These are phyloP conservation scores for Penicillium taxi DNA, from an alignment of 495 filamentous ascomycete genomes.

Conservation along the genomic window DNA sequence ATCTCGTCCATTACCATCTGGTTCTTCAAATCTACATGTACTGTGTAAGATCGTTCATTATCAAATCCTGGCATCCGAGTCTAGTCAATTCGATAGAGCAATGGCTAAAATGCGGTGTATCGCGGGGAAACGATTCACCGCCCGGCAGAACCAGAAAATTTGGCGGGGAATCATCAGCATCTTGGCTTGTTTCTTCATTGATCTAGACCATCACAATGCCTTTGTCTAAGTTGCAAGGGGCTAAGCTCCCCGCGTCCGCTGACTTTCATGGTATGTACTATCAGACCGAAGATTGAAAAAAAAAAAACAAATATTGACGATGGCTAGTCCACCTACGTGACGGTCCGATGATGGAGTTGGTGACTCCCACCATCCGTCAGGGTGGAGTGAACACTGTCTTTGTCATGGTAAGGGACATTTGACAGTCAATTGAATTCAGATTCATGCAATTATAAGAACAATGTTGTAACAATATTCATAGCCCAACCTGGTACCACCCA, in stretches of 20 bases:
- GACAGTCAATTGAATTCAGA: not conserved
- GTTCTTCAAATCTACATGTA: too few species aligned
- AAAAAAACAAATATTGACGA: not conserved
- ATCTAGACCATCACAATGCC: constrained; percentile 19
- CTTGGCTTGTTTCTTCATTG: not conserved
- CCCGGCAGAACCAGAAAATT: constrained; percentile 12
- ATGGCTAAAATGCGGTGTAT: not conserved
- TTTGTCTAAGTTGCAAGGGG: constrained; percentile 33
- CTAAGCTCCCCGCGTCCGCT: constrained; percentile 62
- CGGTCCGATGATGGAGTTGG: constrained; percentile 73
- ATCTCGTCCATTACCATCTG: too few species aligned
- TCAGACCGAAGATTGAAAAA: constrained; percentile 6
- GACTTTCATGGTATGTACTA: constrained; percentile 53
- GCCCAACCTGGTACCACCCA: constrained; percentile 67
- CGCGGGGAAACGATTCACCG: constrained; percentile 9
- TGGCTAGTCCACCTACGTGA: constrained; percentile 60
- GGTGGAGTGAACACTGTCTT: constrained; percentile 74
- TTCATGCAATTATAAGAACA: constrained; percentile 5
- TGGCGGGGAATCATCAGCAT: constrained; percentile 8
- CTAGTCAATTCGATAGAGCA: not conserved
- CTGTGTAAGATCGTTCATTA: too few species aligned
- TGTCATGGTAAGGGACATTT: constrained; percentile 57
- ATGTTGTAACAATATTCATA: constrained; percentile 22
- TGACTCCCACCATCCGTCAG: constrained; percentile 62
- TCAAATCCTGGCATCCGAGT: too few species aligned